Percentiles rank a stretch among this genome's conserved stretches.
phyloP scores from a whole-genome alignment of 1,284 basidiomycete species.

The Anthracocystis panici-leucophaei region DNA sequence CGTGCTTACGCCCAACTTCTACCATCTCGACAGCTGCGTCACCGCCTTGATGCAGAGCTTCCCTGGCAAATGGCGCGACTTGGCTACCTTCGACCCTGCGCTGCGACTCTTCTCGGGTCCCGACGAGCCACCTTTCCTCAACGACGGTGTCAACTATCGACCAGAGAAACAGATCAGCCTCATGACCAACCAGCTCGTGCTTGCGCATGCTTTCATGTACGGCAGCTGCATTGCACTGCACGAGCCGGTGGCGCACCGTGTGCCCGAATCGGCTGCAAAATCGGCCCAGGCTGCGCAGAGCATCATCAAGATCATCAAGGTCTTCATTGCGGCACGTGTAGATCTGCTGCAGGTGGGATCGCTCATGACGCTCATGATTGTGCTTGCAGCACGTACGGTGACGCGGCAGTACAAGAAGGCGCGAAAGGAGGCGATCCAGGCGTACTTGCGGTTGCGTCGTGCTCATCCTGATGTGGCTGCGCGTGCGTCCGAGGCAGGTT shows the following conservation, averaged over 20 bases:
- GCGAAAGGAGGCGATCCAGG: constrained; percentile 31
- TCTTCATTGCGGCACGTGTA: constrained; percentile 41
- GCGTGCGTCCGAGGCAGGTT: constrained; percentile 25
- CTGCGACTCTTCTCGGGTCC: constrained; percentile 17
- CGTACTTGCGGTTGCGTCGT: constrained; percentile 28
- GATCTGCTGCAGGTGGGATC: constrained; percentile 42
- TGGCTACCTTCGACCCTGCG: constrained; percentile 31
- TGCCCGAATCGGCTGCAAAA: constrained; percentile 43
- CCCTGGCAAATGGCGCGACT: constrained; percentile 42
- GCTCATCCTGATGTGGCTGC: constrained; percentile 26
- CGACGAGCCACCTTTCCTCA: constrained; percentile 40
- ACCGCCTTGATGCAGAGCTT: constrained; percentile 40
- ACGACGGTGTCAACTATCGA: constrained; percentile 49
- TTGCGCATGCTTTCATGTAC: constrained; percentile 46
- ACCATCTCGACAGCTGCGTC: constrained; percentile 38
- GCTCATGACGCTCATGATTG: constrained; percentile 49
- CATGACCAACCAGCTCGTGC: constrained; percentile 50
- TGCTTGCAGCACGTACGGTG: constrained; percentile 37
- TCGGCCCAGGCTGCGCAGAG: constrained; percentile 38
- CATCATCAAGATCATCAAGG: constrained; percentile 53
- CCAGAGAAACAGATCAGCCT: constrained; percentile 41
- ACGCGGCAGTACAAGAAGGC: constrained; percentile 47
- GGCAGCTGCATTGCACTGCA: constrained; percentile 50
- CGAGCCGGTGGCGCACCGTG: constrained; percentile 47
- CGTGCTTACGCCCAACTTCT: constrained; percentile 44